phyloP scores from a whole-genome alignment of 108 stramenopile species.

The Fragilariopsis cylindrus region DNA sequence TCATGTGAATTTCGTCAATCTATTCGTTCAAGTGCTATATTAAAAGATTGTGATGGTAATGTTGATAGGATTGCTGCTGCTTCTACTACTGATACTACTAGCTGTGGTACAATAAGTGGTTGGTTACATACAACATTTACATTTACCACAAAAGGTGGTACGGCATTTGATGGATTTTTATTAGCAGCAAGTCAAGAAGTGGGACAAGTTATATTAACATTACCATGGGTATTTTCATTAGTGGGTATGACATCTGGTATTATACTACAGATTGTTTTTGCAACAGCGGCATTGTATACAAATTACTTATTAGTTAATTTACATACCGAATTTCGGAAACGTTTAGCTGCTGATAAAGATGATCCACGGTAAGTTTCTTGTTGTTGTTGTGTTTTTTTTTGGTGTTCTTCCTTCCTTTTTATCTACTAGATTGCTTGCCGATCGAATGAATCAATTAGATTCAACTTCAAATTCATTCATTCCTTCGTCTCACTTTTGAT shows the following conservation, averaged over 20 bases:
- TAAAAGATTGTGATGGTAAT: too few relatives aligned
- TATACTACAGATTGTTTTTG: slow-evolving; percentile 20
- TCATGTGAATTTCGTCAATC: too few relatives aligned
- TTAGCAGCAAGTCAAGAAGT: slow-evolving; percentile 33
- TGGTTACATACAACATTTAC: not conserved
- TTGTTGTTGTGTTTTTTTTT: too few relatives aligned
- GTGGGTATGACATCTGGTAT: slow-evolving; percentile 21
- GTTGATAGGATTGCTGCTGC: too few relatives aligned
- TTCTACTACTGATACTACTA: too few relatives aligned
- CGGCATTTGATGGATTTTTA: slow-evolving; percentile 31
- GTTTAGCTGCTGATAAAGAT: not conserved
- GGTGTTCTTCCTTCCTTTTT: too few relatives aligned
- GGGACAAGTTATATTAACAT: slow-evolving; percentile 28
- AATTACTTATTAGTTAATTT: slow-evolving; percentile 17
- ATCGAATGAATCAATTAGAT: too few relatives aligned
- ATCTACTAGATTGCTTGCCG: too few relatives aligned
- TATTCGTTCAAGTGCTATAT: too few relatives aligned
- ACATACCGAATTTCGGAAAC: slow-evolving; percentile 21
- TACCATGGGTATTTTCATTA: slow-evolving; percentile 22
- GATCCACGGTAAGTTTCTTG: not conserved
- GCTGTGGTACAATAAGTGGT: too few relatives aligned
- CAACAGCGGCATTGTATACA: slow-evolving; percentile 21
- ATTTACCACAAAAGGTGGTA: slow-evolving; percentile 14
- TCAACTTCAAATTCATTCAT: too few relatives aligned
- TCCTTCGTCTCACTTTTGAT: too few relatives aligned